Evolutionary conservation across 768 basidiomycete genomes (phyloP).

Genomic region (Leccinellum albellum): DNA sequence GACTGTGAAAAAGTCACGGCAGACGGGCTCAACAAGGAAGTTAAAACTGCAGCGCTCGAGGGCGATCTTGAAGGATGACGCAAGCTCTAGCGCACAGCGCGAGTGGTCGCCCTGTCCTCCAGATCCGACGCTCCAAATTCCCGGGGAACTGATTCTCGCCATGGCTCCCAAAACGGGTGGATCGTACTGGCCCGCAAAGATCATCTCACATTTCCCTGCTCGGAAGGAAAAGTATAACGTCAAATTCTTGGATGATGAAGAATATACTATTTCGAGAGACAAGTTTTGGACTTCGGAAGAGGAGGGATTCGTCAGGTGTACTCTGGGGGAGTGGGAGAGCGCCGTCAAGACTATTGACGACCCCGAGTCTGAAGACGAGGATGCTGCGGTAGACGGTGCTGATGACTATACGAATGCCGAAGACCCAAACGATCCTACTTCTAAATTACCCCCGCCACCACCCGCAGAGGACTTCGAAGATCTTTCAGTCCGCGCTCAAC

Average conservation of each 20-base stretch:
- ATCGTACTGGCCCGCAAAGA: constrained; percentile 65
- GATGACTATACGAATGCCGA: constrained; percentile 37
- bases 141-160: constrained; percentile 66
- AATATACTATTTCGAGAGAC: constrained; percentile 40
- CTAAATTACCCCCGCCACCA: constrained; percentile 34
- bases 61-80: constrained; percentile 14
- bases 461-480: constrained; percentile 46
- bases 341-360: constrained; percentile 28
- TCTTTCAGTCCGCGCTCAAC: constrained; percentile 53
- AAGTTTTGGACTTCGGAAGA: constrained; percentile 59
- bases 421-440: constrained; percentile 2
- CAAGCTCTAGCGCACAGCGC: constrained; percentile 1
- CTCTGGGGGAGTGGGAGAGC: constrained; percentile 57
- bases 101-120: constrained; percentile 40
- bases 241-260: constrained; percentile 54
- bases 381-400: constrained; percentile 14
- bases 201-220: constrained; percentile 45
- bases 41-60: constrained; percentile 15
- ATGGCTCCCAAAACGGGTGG: constrained; percentile 28
- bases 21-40: constrained; percentile 10
- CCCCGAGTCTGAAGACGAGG: constrained; percentile 29
- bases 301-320: constrained; percentile 59
- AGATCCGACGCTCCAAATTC: constrained; percentile 52
- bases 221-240: constrained; percentile 50
- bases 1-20: constrained; percentile 7